Percentiles rank a stretch among this genome's conserved stretches.
phyloP scores from a whole-genome alignment of 2,329 filamentous ascomycete genomes.

The Clarireedia sp. region DNA sequence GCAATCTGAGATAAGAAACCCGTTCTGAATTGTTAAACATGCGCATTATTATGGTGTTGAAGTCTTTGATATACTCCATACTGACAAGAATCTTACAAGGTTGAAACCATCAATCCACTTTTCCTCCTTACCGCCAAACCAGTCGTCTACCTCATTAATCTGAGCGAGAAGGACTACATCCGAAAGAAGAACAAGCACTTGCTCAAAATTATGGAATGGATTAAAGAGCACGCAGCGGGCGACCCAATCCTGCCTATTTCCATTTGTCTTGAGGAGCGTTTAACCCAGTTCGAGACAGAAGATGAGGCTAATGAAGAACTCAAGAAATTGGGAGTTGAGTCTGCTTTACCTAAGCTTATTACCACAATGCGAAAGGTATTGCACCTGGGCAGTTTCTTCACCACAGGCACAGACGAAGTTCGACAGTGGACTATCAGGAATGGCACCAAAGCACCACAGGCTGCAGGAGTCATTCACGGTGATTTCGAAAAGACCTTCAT shows the following conservation, averaged over 20 bases:
- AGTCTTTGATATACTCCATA: conserved; percentile 12
- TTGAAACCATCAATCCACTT: conserved; percentile 95
- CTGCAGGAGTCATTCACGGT: conserved; percentile 94
- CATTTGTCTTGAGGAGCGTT: conserved; percentile 83
- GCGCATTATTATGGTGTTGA: not conserved
- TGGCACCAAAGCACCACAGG: conserved; percentile 94
- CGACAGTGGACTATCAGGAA: conserved; percentile 97
- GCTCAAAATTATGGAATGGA: conserved; percentile 86
- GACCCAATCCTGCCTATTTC: conserved; percentile 93
- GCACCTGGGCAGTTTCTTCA: conserved; percentile 94
- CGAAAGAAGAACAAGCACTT: conserved; percentile 99
- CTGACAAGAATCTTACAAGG: conserved; percentile 42
- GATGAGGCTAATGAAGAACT: conserved; percentile 74
- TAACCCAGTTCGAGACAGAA: conserved; percentile 73
- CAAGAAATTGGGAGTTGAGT: conserved; percentile 81
- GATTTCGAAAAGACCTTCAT: conserved; percentile 99
- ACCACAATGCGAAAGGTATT: conserved; percentile 87
- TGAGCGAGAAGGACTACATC: conserved; percentile 94
- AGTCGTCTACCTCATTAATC: conserved; percentile 92
- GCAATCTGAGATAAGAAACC: conserved; percentile 71
- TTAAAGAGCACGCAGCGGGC: conserved; percentile 80
- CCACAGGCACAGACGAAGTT: conserved; percentile 89
- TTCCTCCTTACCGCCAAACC: conserved; percentile 94
- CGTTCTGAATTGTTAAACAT: conserved; percentile 26
- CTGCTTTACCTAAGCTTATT: conserved; percentile 85